These are phyloP conservation scores for Paecilomyces sp. DNA, from an alignment of 2,329 filamentous ascomycete species.

Conservation along the genomic window DNA sequence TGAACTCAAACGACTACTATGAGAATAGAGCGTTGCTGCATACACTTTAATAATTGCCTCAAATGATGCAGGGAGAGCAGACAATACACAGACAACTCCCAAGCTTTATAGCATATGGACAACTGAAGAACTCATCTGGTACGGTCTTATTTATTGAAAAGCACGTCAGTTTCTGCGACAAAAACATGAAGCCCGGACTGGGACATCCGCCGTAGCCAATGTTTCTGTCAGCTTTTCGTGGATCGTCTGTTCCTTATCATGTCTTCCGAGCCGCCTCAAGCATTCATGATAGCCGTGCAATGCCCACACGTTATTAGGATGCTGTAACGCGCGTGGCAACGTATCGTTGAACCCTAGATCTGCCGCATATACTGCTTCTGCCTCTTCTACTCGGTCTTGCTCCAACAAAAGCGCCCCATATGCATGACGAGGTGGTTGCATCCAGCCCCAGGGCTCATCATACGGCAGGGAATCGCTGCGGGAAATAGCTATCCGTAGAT, in stretches of 20 bases:
- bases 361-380: slow-evolving; percentile 48
- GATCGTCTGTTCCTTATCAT: slow-evolving; percentile 21
- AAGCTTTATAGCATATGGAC: neutral
- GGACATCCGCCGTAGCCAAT: slow-evolving; percentile 49
- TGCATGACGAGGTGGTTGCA: slow-evolving; percentile 66
- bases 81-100: neutral
- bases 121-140: neutral
- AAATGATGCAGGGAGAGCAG: too few species aligned
- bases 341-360: slow-evolving; percentile 50
- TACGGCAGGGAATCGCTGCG: slow-evolving; percentile 58
- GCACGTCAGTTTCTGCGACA: slow-evolving; percentile 17
- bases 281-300: slow-evolving; percentile 66
- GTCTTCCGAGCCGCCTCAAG: slow-evolving; percentile 44
- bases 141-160: neutral
- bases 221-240: slow-evolving; percentile 43
- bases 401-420: slow-evolving; percentile 64
- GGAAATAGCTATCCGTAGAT: slow-evolving; percentile 50
- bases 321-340: slow-evolving; percentile 36
- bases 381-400: slow-evolving; percentile 53
- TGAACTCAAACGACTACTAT: too few species aligned
- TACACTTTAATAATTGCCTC: too few species aligned
- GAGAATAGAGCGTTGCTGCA: too few species aligned
- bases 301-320: slow-evolving; percentile 67
- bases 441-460: slow-evolving; percentile 73
- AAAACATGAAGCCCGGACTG: slow-evolving; percentile 49